These are phyloP conservation scores for Vairimorpha ceranae DNA, from an alignment of 371 early-diverging fungal species.

Conservation along the genomic window DNA sequence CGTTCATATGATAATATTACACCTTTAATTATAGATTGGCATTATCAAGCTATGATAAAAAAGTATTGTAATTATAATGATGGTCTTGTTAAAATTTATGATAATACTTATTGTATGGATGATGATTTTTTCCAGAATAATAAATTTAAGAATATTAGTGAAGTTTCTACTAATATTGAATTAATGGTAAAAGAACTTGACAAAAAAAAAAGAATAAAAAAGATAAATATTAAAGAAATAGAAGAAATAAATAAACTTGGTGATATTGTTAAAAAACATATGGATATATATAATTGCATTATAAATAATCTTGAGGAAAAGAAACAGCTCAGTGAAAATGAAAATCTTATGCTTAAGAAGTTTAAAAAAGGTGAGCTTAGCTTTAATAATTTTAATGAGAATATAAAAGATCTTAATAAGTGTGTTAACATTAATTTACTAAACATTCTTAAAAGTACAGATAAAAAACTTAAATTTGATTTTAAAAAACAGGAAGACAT, in stretches of 20 bases:
- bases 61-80: slow-evolving; percentile 84
- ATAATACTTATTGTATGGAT: slow-evolving; percentile 32
- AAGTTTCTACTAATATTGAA: slow-evolving; percentile 50
- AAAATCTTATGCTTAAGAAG: slow-evolving; percentile 32
- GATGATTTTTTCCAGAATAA: slow-evolving; percentile 56
- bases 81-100: slow-evolving; percentile 77
- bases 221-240: slow-evolving; percentile 52
- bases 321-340: slow-evolving; percentile 40
- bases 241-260: slow-evolving; percentile 45
- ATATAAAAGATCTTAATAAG: slow-evolving; percentile 33
- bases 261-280: slow-evolving; percentile 47
- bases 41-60: slow-evolving; percentile 95
- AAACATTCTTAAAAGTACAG: neutral
- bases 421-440: slow-evolving; percentile 9
- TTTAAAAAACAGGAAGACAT: slow-evolving; percentile 28
- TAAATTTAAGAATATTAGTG: slow-evolving; percentile 58
- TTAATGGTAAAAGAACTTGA: slow-evolving; percentile 45
- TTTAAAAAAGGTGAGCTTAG: slow-evolving; percentile 10
- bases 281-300: slow-evolving; percentile 51
- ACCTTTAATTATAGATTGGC: slow-evolving; percentile 89
- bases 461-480: slow-evolving; percentile 24
- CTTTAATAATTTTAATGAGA: slow-evolving; percentile 12
- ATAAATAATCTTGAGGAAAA: slow-evolving; percentile 46
- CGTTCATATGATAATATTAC: slow-evolving; percentile 89
- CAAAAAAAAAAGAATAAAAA: slow-evolving; percentile 44